These are phyloP conservation scores for Boletus reticulatus DNA, from an alignment of 768 basidiomycete species.

Conservation along the genomic window DNA sequence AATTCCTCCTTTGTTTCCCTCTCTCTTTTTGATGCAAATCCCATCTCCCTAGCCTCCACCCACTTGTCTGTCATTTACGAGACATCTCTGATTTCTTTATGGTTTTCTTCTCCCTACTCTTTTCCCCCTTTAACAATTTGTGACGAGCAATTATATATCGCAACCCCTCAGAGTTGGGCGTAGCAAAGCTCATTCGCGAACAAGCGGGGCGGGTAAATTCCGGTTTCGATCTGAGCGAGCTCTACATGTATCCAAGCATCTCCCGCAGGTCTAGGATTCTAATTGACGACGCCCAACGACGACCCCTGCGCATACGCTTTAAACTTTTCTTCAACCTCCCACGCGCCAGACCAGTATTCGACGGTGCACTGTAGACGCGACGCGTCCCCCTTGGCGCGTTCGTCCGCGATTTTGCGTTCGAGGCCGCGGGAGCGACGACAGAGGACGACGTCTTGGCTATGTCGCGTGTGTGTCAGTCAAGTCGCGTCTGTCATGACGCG, in stretches of 20 bases:
- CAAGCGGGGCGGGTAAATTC: too few species aligned
- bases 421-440: slow-evolving; percentile 80
- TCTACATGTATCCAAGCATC: too few species aligned
- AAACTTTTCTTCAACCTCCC: slow-evolving; percentile 93
- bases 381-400: slow-evolving; percentile 45
- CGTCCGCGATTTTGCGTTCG: slow-evolving; percentile 70
- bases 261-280: too few species aligned
- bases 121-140: not conserved
- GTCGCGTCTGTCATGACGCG: too few species aligned
- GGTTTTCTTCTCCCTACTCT: not conserved
- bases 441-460: slow-evolving; percentile 78
- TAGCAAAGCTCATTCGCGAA: too few species aligned
- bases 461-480: not conserved
- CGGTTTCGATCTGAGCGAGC: too few species aligned
- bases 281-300: slow-evolving; percentile 3
- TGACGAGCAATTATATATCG: slow-evolving; percentile 4
- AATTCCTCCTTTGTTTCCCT: too few species aligned
- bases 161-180: not conserved
- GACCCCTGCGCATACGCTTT: slow-evolving; percentile 11
- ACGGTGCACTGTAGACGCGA: slow-evolving; percentile 70
- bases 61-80: slow-evolving; percentile 17
- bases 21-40: not conserved
- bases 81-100: slow-evolving; percentile 13
- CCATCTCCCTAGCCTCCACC: not conserved
- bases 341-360: slow-evolving; percentile 89